Base-by-base conservation (phyloP, 495 filamentous ascomycete genomes). In the Talaromyces adpressus region DNA sequence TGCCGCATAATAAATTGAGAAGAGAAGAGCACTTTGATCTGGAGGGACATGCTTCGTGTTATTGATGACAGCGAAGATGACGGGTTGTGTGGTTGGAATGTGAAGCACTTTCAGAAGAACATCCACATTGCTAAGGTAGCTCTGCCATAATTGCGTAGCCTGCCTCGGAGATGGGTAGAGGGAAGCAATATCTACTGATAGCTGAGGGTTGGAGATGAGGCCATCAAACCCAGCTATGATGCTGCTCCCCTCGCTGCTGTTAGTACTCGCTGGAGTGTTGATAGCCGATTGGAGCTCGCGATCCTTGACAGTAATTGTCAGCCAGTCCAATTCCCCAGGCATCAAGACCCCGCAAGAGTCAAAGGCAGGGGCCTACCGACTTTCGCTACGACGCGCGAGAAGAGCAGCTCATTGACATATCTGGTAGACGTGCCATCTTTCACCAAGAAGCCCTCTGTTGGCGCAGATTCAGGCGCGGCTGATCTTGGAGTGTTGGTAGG, bases 41-140 rank as follows among this genome's bases (percentile, higher is more conserved):
- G 71, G 64, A 20, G 59, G 65, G 14, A 75, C 63, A 20, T 68
- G 66, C 8, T 75, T 70, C 16, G 76, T 65, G 30, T 73, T 63
- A 52, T 68, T 72, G 23, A 76, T 72, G 5, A 78, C 78, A 41
- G 69, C 70, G 57, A 72, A 71, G 4, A 81, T 61, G 2, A 65
- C 65, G 0, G 71, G 64, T 59, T 72, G 65, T 5, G 68, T 71
- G 14, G 73, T 68, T 3, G 80, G 79, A 12, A 74, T 64, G 66
- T 82, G 80, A 51, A 82, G 65, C 1, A 81, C 63, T 60, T 76
- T 81, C 52, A 78, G 52, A 0, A 81, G 61, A 6, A 77, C 73
- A 65, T 80, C 74, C 3, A 82, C 74, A 57, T 47, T 65, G 66
- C 32, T 66, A 12, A 69, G 54, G 34, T 72, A 76, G 1, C 59